Evolutionary conservation across 441 rosid species (phyloP).

Genomic region (Pelargonium cotyledonis): DNA sequence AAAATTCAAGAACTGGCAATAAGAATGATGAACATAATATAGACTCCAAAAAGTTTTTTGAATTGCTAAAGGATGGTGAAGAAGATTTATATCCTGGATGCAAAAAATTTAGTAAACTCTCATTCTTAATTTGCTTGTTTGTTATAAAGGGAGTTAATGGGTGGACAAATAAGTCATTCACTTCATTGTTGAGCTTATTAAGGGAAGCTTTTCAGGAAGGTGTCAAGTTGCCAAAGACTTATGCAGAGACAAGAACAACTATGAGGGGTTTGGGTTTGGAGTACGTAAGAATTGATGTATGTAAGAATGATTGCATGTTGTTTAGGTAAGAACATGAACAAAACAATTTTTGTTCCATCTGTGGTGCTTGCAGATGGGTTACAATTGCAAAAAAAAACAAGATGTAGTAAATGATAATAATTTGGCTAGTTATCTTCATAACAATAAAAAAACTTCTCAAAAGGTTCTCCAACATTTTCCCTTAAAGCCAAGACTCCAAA

Average conservation of each 20-base stretch:
- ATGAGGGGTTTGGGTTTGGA: not conserved
- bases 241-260: not conserved
- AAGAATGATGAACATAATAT: not conserved
- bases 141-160: not conserved
- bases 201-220: not conserved
- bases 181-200: not conserved
- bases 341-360: not conserved
- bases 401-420: not conserved
- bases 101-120: not conserved
- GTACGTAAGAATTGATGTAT: constrained; percentile 1
- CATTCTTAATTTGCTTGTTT: not conserved
- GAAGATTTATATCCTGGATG: not conserved
- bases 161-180: not conserved
- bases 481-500: constrained; percentile 9
- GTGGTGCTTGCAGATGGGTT: not conserved
- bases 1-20: no score
- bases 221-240: not conserved
- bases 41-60: not conserved
- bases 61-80: not conserved
- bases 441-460: not conserved
- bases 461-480: constrained; percentile 19
- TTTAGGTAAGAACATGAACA: not conserved
- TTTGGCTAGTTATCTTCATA: not conserved
- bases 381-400: not conserved
- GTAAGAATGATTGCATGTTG: constrained; percentile 6